These are phyloP conservation scores for Fonsecaea pedrosoi DNA, from an alignment of 2,329 filamentous ascomycete genomes.

Conservation along the genomic window DNA sequence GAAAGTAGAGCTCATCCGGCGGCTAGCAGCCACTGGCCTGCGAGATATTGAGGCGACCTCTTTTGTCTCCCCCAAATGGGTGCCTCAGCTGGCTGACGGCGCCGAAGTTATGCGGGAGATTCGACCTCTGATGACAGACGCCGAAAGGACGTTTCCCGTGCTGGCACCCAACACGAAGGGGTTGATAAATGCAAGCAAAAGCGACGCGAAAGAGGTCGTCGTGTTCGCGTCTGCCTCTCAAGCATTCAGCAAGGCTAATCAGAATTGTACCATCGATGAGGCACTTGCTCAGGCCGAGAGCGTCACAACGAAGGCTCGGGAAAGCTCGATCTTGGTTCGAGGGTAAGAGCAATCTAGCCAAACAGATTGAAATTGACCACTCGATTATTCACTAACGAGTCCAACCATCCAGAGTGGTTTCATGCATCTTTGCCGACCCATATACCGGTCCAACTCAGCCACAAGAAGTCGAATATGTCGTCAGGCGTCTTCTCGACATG, in stretches of 20 bases:
- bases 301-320: conserved; percentile 44
- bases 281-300: conserved; percentile 45
- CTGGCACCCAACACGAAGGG: conserved; percentile 52
- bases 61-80: conserved; percentile 83
- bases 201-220: conserved; percentile 48
- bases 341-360: conserved; percentile 42
- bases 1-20: conserved; percentile 77
- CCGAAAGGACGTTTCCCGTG: conserved; percentile 46
- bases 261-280: conserved; percentile 50
- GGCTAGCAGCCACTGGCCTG: conserved; percentile 72
- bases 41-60: conserved; percentile 81
- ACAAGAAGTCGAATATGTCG: conserved; percentile 57
- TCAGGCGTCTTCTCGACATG: conserved; percentile 73
- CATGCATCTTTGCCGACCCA: conserved; percentile 53
- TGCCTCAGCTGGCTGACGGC: conserved; percentile 70
- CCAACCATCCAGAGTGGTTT: conserved; percentile 36
- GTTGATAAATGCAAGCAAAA: conserved; percentile 63
- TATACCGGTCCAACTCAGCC: conserved; percentile 61
- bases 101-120: conserved; percentile 37
- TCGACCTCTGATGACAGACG: background rate
- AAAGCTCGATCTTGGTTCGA: conserved; percentile 37
- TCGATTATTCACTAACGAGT: conserved; percentile 43
- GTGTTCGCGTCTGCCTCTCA: conserved; percentile 53
- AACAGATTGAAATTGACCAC: conserved; percentile 40
- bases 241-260: conserved; percentile 52